phyloP scores from a whole-genome alignment of 1,139 yeast species.

The Suhomyces panamericanus region DNA sequence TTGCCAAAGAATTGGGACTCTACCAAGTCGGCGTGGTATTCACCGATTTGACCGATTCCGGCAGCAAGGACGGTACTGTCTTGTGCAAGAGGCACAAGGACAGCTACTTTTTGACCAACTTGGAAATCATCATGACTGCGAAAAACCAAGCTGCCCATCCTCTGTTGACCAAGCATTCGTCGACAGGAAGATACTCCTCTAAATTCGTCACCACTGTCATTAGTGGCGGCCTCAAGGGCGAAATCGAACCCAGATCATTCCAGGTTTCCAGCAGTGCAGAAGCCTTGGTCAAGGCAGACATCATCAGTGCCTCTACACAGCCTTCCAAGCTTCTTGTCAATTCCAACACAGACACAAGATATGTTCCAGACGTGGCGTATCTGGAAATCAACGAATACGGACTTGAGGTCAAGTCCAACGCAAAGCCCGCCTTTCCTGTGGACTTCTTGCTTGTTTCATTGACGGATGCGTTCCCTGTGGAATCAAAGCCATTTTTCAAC shows the following conservation, averaged over 20 bases:
- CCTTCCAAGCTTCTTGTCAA: conserved; percentile 86
- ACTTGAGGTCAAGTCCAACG: conserved; percentile 80
- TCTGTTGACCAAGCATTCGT: conserved; percentile 66
- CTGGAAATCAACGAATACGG: conserved; percentile 86
- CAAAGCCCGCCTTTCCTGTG: conserved; percentile 95
- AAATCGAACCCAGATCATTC: conserved; percentile 86
- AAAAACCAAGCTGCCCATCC: conserved; percentile 67
- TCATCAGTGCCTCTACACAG: conserved; percentile 84
- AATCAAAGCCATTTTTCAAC: conserved; percentile 53
- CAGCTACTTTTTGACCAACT: conserved; percentile 81
- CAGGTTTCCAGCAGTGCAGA: conserved; percentile 90
- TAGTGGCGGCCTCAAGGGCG: conserved; percentile 82
- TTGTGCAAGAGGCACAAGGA: conserved; percentile 91
- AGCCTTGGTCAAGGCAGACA: conserved; percentile 81
- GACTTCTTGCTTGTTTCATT: conserved; percentile 86
- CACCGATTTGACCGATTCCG: conserved; percentile 88
- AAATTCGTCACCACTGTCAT: conserved; percentile 92
- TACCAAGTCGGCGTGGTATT: conserved; percentile 79
- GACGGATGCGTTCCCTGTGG: conserved; percentile 88
- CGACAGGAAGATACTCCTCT: conserved; percentile 72
- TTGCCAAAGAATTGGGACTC: conserved; percentile 66
- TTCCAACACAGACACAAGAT: conserved; percentile 65
- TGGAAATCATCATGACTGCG: conserved; percentile 87
- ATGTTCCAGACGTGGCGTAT: conserved; percentile 93
- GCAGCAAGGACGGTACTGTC: conserved; percentile 83